Base-by-base conservation (phyloP, 805 yeast species). In the Metschnikowia lochheadii region DNA sequence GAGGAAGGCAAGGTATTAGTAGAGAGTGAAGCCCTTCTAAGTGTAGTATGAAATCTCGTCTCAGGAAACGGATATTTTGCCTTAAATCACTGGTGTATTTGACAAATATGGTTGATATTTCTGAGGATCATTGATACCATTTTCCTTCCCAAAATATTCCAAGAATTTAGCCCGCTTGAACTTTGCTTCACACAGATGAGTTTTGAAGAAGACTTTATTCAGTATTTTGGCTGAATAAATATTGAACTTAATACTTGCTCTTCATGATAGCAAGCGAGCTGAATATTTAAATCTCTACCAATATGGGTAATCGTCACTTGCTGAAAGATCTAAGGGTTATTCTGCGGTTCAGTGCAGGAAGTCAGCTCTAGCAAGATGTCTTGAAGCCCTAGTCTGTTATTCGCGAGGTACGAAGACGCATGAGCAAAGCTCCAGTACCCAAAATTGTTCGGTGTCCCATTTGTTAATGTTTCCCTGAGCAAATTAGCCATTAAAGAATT, bases 1-100 rank as follows among this genome's bases (percentile, higher is more conserved):
- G 68, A 78, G 3, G 68, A 71, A 7, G 86, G 86, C 4, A 75
- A 77, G 40, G 61, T 73, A 0, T 68, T 88, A 44, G 89, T 87
- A 2, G 73, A 75, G 44, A 83, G 44, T 21, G 29, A 39, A 14
- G 42, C 43, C 2, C 23, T 18, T 14, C n/a, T 45, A 29, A 35
- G 21, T 11, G 11, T 6, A n/a, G 15, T 13, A 8, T 39, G 8
- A 39, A 7, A 7, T 14, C 6, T 21, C 4, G 17, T 21, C 17
- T 14, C 31, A 21, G 14, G n/a, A n/a, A 23, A 10, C 21, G 41
- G 10, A 10, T 11, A 21, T 13, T 14, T 20, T 38, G 23, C 39
- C 11, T 17, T 11, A 7, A 18, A 18, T 26, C 11, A 8, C 29
- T 10, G 11, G 29, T 26, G 5, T 26, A 26, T 26, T 26, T 26